Evolutionary conservation across 2,329 filamentous ascomycete species (phyloP).

Genomic region (Aureobasidium musti): DNA sequence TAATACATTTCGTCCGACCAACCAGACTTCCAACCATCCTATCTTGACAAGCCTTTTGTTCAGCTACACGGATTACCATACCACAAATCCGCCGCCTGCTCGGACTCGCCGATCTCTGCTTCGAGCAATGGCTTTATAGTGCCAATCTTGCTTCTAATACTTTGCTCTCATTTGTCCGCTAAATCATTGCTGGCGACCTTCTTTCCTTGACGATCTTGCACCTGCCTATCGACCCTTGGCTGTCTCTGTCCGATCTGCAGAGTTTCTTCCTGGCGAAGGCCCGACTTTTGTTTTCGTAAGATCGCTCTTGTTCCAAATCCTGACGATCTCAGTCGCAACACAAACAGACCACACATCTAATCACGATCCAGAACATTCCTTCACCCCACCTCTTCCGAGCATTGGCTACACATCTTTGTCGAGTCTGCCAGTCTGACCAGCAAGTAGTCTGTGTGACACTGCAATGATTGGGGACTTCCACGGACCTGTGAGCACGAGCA

Average conservation of each 20-base stretch:
- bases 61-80: conserved; percentile 12
- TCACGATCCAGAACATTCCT: background rate
- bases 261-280: conserved; percentile 25
- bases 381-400: background rate
- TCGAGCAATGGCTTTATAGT: conserved; percentile 28
- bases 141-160: conserved; percentile 9
- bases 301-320: background rate
- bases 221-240: background rate
- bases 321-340: background rate
- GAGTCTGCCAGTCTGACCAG: background rate
- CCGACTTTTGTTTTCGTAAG: background rate
- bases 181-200: conserved; percentile 20
- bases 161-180: conserved; percentile 24
- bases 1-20: conserved; percentile 23
- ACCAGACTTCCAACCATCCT: conserved; percentile 10
- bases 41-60: conserved; percentile 18
- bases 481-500: conserved; percentile 23
- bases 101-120: conserved; percentile 23
- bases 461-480: conserved; percentile 16
- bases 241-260: background rate
- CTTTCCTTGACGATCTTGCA: conserved; percentile 15
- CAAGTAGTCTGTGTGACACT: conserved; percentile 4
- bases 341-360: conserved; percentile 7
- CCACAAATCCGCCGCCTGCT: conserved; percentile 8
- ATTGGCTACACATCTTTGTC: background rate